Evolutionary conservation across 495 filamentous ascomycete genomes (phyloP).

Genomic region (Penicillium mononematosum): DNA sequence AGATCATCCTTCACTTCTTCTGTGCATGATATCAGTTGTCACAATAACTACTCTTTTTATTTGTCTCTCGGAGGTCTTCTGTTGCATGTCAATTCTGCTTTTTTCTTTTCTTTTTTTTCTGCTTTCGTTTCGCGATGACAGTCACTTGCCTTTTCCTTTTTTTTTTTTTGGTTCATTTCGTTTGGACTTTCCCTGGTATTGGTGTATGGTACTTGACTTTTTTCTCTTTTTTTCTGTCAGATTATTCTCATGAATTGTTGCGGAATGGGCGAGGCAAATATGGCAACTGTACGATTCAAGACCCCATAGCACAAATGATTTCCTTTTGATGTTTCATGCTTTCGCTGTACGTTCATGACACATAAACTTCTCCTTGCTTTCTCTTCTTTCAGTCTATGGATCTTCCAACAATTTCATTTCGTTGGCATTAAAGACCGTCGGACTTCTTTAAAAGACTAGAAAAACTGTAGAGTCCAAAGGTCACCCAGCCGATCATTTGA

Average conservation of each 20-base stretch:
- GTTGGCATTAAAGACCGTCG: background rate
- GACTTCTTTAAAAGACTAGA: background rate
- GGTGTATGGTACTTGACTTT: conserved; percentile 29
- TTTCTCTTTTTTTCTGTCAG: conserved; percentile 19
- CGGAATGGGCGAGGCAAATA: conserved; percentile 13
- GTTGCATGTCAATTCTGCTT: conserved; percentile 12
- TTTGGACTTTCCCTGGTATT: conserved; percentile 20
- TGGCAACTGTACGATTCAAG: conserved; percentile 27
- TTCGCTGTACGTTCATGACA: conserved; percentile 40
- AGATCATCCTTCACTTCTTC: conserved; percentile 25
- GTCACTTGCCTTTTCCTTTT: background rate
- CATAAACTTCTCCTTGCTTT: conserved; percentile 22
- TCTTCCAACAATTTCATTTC: conserved; percentile 20
- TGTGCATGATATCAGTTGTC: conserved; percentile 34
- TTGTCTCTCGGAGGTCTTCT: conserved; percentile 11
- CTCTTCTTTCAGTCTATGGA: conserved; percentile 35
- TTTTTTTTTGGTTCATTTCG: conserved; percentile 1
- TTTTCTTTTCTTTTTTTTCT: background rate
- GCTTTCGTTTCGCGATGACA: conserved; percentile 8
- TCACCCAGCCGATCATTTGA: conserved; percentile 48
- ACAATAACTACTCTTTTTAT: conserved; percentile 29
- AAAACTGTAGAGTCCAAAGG: conserved; percentile 39
- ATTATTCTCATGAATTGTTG: conserved; percentile 15
- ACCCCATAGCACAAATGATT: conserved; percentile 27
- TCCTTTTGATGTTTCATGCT: conserved; percentile 19